Percentiles rank a stretch among this genome's conserved stretches.
These are phyloP conservation scores for Phytophthora europaea DNA, from an alignment of 352 stramenopile genomes.

Conservation along the genomic window DNA sequence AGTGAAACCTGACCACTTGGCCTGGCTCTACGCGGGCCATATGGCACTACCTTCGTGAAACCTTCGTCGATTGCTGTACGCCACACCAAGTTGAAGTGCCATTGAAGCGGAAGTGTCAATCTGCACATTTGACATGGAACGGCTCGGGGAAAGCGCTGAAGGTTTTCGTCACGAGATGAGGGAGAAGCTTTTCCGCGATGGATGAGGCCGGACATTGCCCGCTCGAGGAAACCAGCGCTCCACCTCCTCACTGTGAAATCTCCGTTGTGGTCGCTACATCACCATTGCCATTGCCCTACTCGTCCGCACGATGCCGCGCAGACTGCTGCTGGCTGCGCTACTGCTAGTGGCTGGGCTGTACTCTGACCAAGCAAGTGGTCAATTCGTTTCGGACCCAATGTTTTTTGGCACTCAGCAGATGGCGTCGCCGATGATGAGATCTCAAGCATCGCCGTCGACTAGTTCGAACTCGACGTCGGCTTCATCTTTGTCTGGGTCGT, in stretches of 20 bases:
- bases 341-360: slow-evolving; percentile 9
- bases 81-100: slow-evolving; percentile 10
- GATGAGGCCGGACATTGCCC: slow-evolving; percentile 8
- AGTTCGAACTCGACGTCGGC: slow-evolving; percentile 6
- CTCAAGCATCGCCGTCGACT: neutral
- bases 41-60: slow-evolving; percentile 16
- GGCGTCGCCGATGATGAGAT: slow-evolving; percentile 4
- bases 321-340: slow-evolving; percentile 17
- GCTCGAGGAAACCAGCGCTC: slow-evolving; percentile 1
- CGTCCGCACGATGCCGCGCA: neutral
- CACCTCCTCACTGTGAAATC: slow-evolving; percentile 17
- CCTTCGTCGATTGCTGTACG: slow-evolving; percentile 14
- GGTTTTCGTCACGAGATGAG: slow-evolving; percentile 20
- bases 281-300: slow-evolving; percentile 1
- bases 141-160: slow-evolving; percentile 13
- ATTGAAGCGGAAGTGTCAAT: neutral
- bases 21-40: neutral
- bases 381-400: slow-evolving; percentile 7
- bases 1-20: neutral
- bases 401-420: slow-evolving; percentile 22
- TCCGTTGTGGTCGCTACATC: slow-evolving; percentile 10
- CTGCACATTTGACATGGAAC: neutral
- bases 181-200: slow-evolving; percentile 25
- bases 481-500: slow-evolving; percentile 20
- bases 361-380: slow-evolving; percentile 6